These are phyloP conservation scores for Echeveria elegans DNA, from an alignment of 164 flowering plant genomes.

Conservation along the genomic window DNA sequence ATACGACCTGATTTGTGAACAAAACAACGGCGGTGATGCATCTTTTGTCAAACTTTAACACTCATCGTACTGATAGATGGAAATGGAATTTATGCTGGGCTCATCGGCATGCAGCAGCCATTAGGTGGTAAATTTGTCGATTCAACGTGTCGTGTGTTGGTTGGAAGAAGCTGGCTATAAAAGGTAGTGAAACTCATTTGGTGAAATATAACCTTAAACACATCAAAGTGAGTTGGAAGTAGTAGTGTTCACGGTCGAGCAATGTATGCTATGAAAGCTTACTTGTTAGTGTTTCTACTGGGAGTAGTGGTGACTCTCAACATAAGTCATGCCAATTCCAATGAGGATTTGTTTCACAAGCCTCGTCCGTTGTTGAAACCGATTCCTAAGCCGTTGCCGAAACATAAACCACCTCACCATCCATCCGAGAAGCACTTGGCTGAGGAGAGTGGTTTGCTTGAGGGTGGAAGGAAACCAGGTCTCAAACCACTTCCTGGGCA, in stretches of 20 bases:
- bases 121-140: neutral
- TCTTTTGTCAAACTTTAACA: neutral
- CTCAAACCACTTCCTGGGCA: neutral
- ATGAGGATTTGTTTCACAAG: neutral
- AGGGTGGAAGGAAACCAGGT: neutral
- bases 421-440: neutral
- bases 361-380: neutral
- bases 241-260: no score
- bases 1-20: neutral
- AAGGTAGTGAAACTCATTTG: neutral
- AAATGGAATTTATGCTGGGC: neutral
- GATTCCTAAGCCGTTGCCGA: neutral
- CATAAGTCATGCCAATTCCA: neutral
- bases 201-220: neutral
- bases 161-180: neutral
- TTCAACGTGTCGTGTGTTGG: neutral
- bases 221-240: neutral
- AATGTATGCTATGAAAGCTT: neutral
- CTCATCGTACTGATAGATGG: neutral
- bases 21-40: neutral
- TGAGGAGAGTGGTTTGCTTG: neutral
- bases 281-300: neutral
- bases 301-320: neutral
- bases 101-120: neutral
- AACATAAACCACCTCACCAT: neutral